Conservation (phyloP, 2,329 filamentous ascomycete species). For the Peltaster fructicola region DNA sequence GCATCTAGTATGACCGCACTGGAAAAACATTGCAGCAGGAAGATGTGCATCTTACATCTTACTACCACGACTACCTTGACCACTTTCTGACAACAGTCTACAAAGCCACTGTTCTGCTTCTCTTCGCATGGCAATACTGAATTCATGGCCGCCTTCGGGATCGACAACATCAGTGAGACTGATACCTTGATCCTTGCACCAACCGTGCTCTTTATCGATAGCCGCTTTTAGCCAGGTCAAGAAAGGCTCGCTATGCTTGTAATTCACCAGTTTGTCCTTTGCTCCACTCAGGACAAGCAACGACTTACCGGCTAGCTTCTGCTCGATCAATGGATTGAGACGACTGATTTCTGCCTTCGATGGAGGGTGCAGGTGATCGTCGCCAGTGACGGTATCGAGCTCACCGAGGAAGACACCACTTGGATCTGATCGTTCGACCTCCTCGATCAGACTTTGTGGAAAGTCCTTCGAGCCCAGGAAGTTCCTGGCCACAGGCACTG, state of each 20-base stretch:
- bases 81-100: constrained; percentile 17
- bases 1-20: constrained; percentile 38
- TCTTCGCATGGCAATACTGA: constrained; percentile 46
- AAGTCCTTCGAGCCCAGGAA: constrained; percentile 71
- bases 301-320: constrained; percentile 37
- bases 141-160: constrained; percentile 50
- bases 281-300: constrained; percentile 48
- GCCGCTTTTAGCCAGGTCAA: constrained; percentile 43
- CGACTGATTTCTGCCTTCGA: constrained; percentile 29
- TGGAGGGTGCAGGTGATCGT: constrained; percentile 16
- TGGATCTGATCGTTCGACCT: constrained; percentile 53
- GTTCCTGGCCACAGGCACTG: constrained; percentile 35
- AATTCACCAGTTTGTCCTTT: constrained; percentile 56
- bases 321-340: constrained; percentile 18
- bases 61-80: constrained; percentile 2
- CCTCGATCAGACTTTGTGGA: constrained; percentile 46
- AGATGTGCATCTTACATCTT: constrained; percentile 2
- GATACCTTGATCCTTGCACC: constrained; percentile 38
- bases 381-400: constrained; percentile 14
- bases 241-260: constrained; percentile 42
- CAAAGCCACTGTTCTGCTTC: constrained; percentile 49
- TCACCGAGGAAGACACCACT: constrained; percentile 48
- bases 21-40: not conserved
- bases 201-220: constrained; percentile 22
- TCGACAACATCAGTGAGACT: constrained; percentile 50